Evolutionary conservation across 331 rosid species (phyloP).

Genomic region (Saraca asoca): DNA sequence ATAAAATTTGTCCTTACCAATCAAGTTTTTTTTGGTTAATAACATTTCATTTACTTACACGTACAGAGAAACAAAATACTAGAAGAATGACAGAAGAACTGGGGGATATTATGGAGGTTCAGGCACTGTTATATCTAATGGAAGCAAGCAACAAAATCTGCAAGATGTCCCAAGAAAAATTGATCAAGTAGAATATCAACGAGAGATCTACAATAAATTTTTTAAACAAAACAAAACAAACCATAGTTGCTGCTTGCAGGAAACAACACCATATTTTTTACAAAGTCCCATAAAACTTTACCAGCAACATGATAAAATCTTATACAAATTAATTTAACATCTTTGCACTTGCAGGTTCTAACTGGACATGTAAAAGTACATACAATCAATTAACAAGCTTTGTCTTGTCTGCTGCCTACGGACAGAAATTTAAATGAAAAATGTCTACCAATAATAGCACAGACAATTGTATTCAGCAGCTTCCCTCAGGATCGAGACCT

Average conservation of each 20-base stretch:
- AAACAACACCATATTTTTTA: not conserved
- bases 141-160: no score
- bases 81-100: no score
- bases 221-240: no score
- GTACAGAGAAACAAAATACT: no score
- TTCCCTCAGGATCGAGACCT: slow-evolving; percentile 53
- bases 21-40: no score
- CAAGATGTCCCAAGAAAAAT: no score
- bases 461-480: slow-evolving; percentile 33
- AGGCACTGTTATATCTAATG: no score
- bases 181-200: no score
- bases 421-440: slow-evolving; percentile 27
- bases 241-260: not conserved
- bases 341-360: slow-evolving; percentile 31
- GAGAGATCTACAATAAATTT: no score
- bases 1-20: no score
- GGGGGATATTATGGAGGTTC: no score
- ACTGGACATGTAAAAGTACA: slow-evolving; percentile 29
- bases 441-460: slow-evolving; percentile 41
- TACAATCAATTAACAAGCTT: slow-evolving; percentile 31
- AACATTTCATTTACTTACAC: no score
- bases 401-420: slow-evolving; percentile 33
- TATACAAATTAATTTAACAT: slow-evolving; percentile 20
- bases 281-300: slow-evolving; percentile 1
- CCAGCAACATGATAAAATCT: slow-evolving; percentile 20